These are phyloP conservation scores for Ophiostoma ulmi DNA, from an alignment of 2,329 filamentous ascomycete genomes.

Conservation along the genomic window DNA sequence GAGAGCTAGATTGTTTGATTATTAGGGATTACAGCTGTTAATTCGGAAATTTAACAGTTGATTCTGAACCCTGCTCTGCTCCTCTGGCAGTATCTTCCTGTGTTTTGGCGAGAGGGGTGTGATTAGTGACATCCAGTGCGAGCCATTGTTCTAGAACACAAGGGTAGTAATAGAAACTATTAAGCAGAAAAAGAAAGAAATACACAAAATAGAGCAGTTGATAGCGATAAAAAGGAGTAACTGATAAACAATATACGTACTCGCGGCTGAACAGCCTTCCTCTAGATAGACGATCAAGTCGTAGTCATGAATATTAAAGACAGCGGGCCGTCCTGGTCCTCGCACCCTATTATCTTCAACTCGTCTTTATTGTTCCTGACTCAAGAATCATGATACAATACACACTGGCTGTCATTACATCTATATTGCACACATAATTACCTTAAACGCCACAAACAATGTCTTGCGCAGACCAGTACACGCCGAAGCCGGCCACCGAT, in stretches of 20 bases:
- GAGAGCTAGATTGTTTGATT: too few species aligned
- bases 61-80: not conserved
- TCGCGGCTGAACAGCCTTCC: slow-evolving; percentile 1
- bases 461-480: slow-evolving; percentile 22
- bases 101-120: not conserved
- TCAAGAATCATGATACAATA: not conserved
- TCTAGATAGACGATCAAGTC: not conserved
- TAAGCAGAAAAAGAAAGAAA: not conserved
- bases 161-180: not conserved
- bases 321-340: not conserved
- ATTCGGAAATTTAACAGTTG: not conserved
- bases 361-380: not conserved
- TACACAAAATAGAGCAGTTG: not conserved
- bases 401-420: not conserved
- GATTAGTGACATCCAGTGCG: not conserved
- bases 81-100: not conserved
- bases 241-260: not conserved
- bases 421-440: too few species aligned
- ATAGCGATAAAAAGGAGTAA: not conserved
- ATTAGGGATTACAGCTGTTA: not conserved
- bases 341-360: not conserved
- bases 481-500: slow-evolving; percentile 47
- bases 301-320: not conserved
- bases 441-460: not conserved
- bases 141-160: slow-evolving; percentile 1